Evolutionary conservation across 2,329 filamentous ascomycete genomes (phyloP).

Genomic region (Hypoxylon sp.): DNA sequence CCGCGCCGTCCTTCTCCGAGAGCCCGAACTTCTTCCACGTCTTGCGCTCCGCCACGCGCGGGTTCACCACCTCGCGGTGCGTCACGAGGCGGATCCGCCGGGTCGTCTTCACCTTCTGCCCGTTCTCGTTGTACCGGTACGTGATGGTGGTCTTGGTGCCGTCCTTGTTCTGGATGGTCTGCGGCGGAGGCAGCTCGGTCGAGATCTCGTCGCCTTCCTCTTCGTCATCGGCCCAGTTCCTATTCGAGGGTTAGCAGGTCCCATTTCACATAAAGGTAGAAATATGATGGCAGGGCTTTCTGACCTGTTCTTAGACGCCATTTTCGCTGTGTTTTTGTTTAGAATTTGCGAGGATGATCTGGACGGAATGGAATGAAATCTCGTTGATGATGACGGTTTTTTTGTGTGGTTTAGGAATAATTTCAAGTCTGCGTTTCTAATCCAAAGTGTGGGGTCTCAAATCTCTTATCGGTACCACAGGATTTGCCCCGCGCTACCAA

Average conservation of each 20-base stretch:
- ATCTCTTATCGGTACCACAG: conserved; percentile 39
- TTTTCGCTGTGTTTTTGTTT: conserved; percentile 32
- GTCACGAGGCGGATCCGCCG: conserved; percentile 94
- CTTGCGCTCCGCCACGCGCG: conserved; percentile 94
- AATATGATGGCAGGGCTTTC: background rate
- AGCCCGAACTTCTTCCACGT: conserved; percentile 93
- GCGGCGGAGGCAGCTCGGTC: conserved; percentile 81
- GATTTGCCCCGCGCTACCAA: conserved; percentile 45
- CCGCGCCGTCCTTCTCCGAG: conserved; percentile 85
- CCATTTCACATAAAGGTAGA: background rate
- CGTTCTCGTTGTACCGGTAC: conserved; percentile 90
- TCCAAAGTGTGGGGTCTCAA: conserved; percentile 45
- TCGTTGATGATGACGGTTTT: conserved; percentile 43
- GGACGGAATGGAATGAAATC: conserved; percentile 10
- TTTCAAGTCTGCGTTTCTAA: conserved; percentile 40
- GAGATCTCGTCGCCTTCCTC: conserved; percentile 84
- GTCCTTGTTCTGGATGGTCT: conserved; percentile 97
- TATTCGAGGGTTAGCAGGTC: conserved; percentile 35
- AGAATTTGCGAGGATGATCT: background rate
- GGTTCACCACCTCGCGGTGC: conserved; percentile 94
- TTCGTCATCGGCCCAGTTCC: conserved; percentile 96
- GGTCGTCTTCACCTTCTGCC: conserved; percentile 97
- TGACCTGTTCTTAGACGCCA: conserved; percentile 47
- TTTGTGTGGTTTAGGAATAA: conserved; percentile 49
- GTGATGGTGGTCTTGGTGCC: conserved; percentile 96